Conservation (phyloP, 2,329 filamentous ascomycete species). For the Pseudogymnoascus sp. region DNA sequence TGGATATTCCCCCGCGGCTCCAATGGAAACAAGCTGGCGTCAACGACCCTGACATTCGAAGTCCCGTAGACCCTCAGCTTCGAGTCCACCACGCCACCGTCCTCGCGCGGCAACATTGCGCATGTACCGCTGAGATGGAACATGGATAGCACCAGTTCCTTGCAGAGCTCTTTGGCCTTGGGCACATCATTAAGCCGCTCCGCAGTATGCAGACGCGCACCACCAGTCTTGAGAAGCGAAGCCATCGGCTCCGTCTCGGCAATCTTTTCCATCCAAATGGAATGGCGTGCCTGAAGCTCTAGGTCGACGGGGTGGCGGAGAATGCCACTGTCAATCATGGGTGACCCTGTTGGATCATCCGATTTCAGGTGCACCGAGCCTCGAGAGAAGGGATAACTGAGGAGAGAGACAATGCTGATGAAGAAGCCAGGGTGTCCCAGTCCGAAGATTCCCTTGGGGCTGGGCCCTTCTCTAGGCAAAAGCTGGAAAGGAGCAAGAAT, state of each 20-base stretch:
- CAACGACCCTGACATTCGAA: background rate
- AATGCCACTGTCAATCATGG: constrained; percentile 36
- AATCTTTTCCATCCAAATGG: constrained; percentile 29
- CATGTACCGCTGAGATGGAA: constrained; percentile 21
- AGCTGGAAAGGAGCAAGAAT: constrained; percentile 15
- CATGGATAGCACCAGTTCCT: constrained; percentile 11
- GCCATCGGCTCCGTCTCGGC: constrained; percentile 25
- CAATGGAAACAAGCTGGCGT: constrained; percentile 11
- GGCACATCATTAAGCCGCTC: background rate
- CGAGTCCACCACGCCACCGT: constrained; percentile 17
- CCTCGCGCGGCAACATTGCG: constrained; percentile 20
- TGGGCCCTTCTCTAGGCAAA: constrained; percentile 12
- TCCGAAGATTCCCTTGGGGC: constrained; percentile 13
- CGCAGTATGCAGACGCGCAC: background rate
- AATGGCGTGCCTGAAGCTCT: constrained; percentile 32
- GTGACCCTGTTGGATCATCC: constrained; percentile 28
- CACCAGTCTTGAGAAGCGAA: constrained; percentile 24
- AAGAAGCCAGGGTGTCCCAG: constrained; percentile 14
- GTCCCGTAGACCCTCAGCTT: constrained; percentile 9
- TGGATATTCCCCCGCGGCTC: constrained; percentile 3
- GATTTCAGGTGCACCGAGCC: constrained; percentile 36
- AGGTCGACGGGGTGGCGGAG: constrained; percentile 37
- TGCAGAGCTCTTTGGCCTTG: constrained; percentile 11
- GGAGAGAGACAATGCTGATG: constrained; percentile 27
- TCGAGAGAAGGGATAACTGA: constrained; percentile 34